Evolutionary conservation across 768 basidiomycete genomes (phyloP).

Genomic region (Calocera viscosa): DNA sequence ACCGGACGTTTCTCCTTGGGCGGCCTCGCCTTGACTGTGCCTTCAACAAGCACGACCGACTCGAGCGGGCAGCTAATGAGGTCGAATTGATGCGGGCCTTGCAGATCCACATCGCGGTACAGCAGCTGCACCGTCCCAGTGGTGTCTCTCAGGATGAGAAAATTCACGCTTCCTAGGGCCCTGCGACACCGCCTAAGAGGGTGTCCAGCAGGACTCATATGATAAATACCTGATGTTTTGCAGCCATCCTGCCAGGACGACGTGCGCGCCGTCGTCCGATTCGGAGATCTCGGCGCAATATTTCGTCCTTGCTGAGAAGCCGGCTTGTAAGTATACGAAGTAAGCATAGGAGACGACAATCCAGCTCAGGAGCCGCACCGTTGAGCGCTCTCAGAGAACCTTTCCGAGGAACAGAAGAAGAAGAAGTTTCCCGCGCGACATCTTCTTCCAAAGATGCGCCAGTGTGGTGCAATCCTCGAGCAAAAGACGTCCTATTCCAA

Average conservation of each 20-base stretch:
- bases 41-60: slow-evolving; percentile 64
- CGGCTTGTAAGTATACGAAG: slow-evolving; percentile 32
- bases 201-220: neutral
- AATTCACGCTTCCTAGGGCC: slow-evolving; percentile 38
- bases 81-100: slow-evolving; percentile 24
- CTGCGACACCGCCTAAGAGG: neutral
- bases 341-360: too few species aligned
- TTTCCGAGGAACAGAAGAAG: slow-evolving; percentile 23
- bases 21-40: slow-evolving; percentile 56
- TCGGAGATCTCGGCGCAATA: slow-evolving; percentile 46
- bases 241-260: slow-evolving; percentile 72
- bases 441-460: neutral
- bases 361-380: too few species aligned
- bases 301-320: slow-evolving; percentile 52
- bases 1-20: slow-evolving; percentile 38
- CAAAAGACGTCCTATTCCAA: neutral
- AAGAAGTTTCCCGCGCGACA: slow-evolving; percentile 15
- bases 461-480: neutral
- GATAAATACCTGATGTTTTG: slow-evolving; percentile 17
- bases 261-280: slow-evolving; percentile 40
- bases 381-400: slow-evolving; percentile 3
- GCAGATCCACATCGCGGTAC: slow-evolving; percentile 35
- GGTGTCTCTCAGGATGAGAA: slow-evolving; percentile 75
- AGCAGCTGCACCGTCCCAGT: slow-evolving; percentile 70
- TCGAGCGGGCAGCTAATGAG: slow-evolving; percentile 61